A percentile compares a stretch with the other conserved stretches of the same genome.
phyloP scores from a whole-genome alignment of 2,329 filamentous ascomycete species.

The Claviceps quebecensis region DNA sequence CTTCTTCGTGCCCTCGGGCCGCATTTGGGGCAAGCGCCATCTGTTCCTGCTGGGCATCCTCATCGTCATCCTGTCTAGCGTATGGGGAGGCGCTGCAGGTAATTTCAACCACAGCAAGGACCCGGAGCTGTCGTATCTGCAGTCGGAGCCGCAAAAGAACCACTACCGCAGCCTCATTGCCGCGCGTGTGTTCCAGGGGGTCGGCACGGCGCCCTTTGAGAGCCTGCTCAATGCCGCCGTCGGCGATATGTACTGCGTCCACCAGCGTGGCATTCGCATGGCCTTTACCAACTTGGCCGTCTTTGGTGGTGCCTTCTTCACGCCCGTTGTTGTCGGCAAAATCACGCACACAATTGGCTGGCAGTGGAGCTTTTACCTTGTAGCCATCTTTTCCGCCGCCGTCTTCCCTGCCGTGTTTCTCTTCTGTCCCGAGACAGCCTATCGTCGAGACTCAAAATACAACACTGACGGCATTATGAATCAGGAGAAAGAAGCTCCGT shows the following conservation, averaged over 20 bases:
- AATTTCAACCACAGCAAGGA: conserved; percentile 14
- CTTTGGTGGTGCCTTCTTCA: conserved; percentile 47
- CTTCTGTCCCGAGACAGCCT: conserved; percentile 77
- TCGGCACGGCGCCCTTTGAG: conserved; percentile 80
- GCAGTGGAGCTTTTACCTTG: conserved; percentile 78
- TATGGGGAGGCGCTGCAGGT: conserved; percentile 61
- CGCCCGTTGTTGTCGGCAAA: conserved; percentile 81
- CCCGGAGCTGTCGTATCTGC: neutral
- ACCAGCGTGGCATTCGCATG: conserved; percentile 74
- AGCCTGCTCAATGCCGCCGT: conserved; percentile 78
- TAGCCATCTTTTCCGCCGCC: conserved; percentile 66
- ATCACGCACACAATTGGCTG: conserved; percentile 67
- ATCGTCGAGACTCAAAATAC: conserved; percentile 47
- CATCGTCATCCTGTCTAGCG: conserved; percentile 58
- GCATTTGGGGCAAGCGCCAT: conserved; percentile 88
- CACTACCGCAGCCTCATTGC: conserved; percentile 62
- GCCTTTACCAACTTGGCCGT: conserved; percentile 52
- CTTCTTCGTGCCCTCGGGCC: conserved; percentile 73
- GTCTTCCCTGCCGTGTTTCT: conserved; percentile 60
- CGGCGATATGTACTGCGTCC: conserved; percentile 83
- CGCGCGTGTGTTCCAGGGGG: conserved; percentile 72
- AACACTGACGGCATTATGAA: conserved; percentile 37
- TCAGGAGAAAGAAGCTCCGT: conserved; percentile 10
- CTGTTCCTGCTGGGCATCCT: conserved; percentile 66
- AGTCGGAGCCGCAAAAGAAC: neutral